phyloP scores from a whole-genome alignment of 208 protist species.

The Acanthamoeba healyi region DNA sequence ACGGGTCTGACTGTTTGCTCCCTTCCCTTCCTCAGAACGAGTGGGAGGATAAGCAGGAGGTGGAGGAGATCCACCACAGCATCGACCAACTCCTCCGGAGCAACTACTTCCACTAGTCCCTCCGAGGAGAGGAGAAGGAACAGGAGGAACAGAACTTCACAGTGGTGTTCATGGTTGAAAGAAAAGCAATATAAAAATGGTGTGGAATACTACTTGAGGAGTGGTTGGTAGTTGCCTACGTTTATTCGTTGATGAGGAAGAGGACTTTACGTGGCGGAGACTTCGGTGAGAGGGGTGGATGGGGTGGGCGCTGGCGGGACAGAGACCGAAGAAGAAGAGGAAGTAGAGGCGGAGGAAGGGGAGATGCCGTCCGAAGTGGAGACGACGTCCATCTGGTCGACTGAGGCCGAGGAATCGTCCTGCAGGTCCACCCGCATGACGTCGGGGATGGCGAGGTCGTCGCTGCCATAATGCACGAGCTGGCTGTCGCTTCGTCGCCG shows the following conservation, averaged over 20 bases:
- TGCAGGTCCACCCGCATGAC: conserved; percentile 27
- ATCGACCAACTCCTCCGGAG: conserved; percentile 40
- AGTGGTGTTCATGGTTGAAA: too few relatives aligned
- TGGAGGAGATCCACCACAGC: conserved; percentile 62
- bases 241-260: not conserved
- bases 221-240: not conserved
- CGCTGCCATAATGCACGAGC: conserved; percentile 30
- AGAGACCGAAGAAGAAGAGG: not conserved
- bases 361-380: not conserved
- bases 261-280: not conserved
- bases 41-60: conserved; percentile 54
- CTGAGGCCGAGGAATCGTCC: conserved; percentile 4
- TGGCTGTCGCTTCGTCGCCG: conserved; percentile 42
- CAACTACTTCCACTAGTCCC: conserved; percentile 2
- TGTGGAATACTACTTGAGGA: too few relatives aligned
- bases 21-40: conserved; percentile 3
- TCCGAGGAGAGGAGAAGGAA: too few relatives aligned
- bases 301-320: conserved; percentile 26
- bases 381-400: conserved; percentile 21
- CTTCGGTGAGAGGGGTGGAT: not conserved
- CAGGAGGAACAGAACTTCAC: too few relatives aligned
- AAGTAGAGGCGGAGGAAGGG: not conserved
- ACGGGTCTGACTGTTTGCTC: not conserved
- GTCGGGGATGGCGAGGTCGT: conserved; percentile 31
- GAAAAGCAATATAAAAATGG: too few relatives aligned